These are phyloP conservation scores for Aechmea fasciata DNA, from an alignment of 176 grass and related monocot species.

Conservation along the genomic window DNA sequence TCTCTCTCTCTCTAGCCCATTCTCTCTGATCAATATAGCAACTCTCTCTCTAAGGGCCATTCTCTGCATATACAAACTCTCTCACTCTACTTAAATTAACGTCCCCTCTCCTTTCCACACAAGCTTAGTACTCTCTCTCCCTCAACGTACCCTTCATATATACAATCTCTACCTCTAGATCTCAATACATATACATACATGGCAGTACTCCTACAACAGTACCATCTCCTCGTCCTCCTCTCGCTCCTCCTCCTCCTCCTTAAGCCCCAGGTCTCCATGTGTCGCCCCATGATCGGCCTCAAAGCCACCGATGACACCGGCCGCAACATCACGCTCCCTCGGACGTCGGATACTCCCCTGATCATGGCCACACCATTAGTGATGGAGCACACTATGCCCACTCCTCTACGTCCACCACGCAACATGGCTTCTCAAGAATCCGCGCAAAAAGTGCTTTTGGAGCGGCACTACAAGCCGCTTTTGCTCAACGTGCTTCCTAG, in stretches of 20 bases:
- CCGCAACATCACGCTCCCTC: not conserved
- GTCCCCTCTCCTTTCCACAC: too few species aligned
- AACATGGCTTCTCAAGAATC: not conserved
- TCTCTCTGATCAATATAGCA: too few species aligned
- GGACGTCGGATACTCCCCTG: not conserved
- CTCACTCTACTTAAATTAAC: too few species aligned
- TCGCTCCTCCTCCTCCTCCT: not conserved
- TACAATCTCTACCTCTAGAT: not conserved
- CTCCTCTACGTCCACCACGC: not conserved
- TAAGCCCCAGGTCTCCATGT: not conserved
- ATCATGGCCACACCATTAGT: not conserved
- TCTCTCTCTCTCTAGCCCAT: not conserved
- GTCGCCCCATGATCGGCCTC: not conserved
- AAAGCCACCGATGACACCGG: not conserved
- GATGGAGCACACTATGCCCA: not conserved
- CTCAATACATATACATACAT: too few species aligned
- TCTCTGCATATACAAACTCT: not conserved
- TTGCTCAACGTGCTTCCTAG: slow-evolving; percentile 38
- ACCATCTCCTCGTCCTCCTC: not conserved
- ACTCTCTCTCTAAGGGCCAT: not conserved
- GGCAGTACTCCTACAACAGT: not conserved
- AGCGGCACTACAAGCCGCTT: not conserved
- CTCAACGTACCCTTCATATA: too few species aligned
- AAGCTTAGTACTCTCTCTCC: too few species aligned
- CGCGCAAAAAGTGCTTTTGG: not conserved